These are phyloP conservation scores for Vitis riparia DNA, from an alignment of 164 flowering plant species.

Conservation along the genomic window DNA sequence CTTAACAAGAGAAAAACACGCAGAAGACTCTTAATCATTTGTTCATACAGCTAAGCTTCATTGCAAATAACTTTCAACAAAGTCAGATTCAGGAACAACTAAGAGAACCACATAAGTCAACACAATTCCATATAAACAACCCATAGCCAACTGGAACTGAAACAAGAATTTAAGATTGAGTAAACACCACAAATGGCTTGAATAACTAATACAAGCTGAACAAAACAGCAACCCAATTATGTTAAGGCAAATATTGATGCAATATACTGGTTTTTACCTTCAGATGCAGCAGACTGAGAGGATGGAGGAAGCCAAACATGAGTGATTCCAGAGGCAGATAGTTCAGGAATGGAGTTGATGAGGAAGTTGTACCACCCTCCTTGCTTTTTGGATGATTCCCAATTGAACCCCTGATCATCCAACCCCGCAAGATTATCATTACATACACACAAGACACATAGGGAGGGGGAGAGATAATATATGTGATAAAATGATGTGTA, in stretches of 20 bases:
- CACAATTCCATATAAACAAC: too few species aligned
- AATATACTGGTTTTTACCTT: constrained; percentile 37
- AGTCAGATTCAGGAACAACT: too few species aligned
- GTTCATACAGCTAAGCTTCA: too few species aligned
- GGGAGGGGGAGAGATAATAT: not conserved
- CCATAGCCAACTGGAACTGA: not conserved
- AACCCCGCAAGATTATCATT: not conserved
- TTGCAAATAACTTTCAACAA: too few species aligned
- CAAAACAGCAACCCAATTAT: too few species aligned
- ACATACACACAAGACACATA: not conserved
- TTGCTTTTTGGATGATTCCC: constrained; percentile 61
- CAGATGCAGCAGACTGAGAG: constrained; percentile 55
- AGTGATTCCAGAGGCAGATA: constrained; percentile 60
- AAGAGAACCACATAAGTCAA: too few species aligned
- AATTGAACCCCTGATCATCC: constrained; percentile 61
- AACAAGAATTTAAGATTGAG: not conserved
- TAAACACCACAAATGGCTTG: not conserved
- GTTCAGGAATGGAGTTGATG: constrained; percentile 32
- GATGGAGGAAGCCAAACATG: constrained; percentile 89
- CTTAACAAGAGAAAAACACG: too few species aligned
- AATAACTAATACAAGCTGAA: not conserved
- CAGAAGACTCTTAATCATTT: too few species aligned
- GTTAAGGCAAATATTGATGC: too few species aligned
- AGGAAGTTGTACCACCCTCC: constrained; percentile 72
- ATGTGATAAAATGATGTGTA: too few species aligned